Conservation (phyloP, 2,329 filamentous ascomycete species). For the Colletotrichum sp. region DNA sequence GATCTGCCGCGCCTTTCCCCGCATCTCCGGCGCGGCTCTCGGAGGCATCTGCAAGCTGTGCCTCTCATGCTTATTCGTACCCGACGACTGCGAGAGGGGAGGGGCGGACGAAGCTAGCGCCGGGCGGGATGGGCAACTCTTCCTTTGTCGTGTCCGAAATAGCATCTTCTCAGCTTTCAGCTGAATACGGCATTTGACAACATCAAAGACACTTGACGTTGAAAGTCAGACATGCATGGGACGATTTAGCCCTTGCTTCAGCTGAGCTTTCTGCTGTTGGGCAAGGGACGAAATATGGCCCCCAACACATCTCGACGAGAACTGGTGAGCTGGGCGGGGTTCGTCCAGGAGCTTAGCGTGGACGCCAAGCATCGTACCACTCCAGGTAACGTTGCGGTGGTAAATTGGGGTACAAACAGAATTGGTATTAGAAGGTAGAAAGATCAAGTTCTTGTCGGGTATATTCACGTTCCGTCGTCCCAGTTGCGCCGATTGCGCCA, state of each 20-base stretch:
- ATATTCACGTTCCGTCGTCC: constrained; percentile 5
- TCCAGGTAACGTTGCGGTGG: not conserved
- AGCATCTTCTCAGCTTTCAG: not conserved
- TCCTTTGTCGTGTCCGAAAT: not conserved
- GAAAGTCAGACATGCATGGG: not conserved
- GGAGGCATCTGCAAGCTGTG: not conserved
- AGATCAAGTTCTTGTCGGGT: not conserved
- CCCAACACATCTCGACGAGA: not conserved
- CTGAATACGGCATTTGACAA: not conserved
- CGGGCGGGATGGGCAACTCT: not conserved
- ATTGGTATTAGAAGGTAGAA: not conserved
- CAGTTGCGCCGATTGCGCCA: not conserved
- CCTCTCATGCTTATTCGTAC: not conserved
- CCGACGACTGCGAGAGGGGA: not conserved
- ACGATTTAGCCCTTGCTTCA: not conserved
- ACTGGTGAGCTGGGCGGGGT: not conserved
- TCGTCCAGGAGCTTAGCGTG: not conserved
- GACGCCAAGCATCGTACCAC: not conserved
- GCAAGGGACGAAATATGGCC: not conserved
- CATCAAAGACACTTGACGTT: not conserved
- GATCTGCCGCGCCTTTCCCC: constrained; percentile 3
- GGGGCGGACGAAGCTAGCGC: not conserved
- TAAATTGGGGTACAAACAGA: not conserved
- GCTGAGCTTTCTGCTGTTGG: not conserved
- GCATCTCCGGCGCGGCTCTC: constrained; percentile 4